phyloP scores from a whole-genome alignment of 768 basidiomycete species.

The Boletales sp. region DNA sequence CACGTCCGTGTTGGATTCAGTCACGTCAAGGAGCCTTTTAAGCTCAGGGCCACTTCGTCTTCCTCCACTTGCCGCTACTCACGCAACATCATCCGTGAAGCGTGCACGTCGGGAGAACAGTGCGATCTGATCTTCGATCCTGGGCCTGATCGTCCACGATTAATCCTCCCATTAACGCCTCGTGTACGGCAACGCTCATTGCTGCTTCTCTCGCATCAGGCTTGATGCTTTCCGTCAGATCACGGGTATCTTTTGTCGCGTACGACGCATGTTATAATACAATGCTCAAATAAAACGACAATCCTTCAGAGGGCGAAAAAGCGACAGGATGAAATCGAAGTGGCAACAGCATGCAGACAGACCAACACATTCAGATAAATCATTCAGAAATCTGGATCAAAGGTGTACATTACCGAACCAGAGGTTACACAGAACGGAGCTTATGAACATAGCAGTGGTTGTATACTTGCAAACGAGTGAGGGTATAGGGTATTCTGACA shows the following conservation, averaged over 20 bases:
- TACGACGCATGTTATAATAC: too few relatives aligned
- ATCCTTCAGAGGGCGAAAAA: background rate
- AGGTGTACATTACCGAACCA: slow-evolving; percentile 26
- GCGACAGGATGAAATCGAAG: background rate
- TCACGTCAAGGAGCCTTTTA: slow-evolving; percentile 16
- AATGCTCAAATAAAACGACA: background rate
- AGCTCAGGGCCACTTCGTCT: slow-evolving; percentile 3
- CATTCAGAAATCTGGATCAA: background rate
- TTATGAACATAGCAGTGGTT: slow-evolving; percentile 24
- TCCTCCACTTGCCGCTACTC: slow-evolving; percentile 4
- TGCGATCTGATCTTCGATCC: slow-evolving; percentile 30
- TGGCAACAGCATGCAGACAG: background rate
- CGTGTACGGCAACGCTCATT: slow-evolving; percentile 10
- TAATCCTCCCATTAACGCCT: slow-evolving; percentile 6
- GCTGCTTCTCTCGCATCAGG: background rate
- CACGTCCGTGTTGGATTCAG: background rate
- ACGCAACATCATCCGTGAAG: slow-evolving; percentile 21
- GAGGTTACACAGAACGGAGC: slow-evolving; percentile 25
- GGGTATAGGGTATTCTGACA: slow-evolving; percentile 22
- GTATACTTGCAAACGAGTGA: slow-evolving; percentile 30
- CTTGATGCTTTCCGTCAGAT: background rate
- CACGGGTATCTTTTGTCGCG: too few relatives aligned
- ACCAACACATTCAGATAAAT: too few relatives aligned
- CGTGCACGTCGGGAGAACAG: slow-evolving; percentile 15
- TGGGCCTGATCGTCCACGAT: slow-evolving; percentile 28